A percentile compares a stretch with the other conserved stretches of the same genome.
These are phyloP conservation scores for Podospora didyma DNA, from an alignment of 495 filamentous ascomycete species.

Conservation along the genomic window DNA sequence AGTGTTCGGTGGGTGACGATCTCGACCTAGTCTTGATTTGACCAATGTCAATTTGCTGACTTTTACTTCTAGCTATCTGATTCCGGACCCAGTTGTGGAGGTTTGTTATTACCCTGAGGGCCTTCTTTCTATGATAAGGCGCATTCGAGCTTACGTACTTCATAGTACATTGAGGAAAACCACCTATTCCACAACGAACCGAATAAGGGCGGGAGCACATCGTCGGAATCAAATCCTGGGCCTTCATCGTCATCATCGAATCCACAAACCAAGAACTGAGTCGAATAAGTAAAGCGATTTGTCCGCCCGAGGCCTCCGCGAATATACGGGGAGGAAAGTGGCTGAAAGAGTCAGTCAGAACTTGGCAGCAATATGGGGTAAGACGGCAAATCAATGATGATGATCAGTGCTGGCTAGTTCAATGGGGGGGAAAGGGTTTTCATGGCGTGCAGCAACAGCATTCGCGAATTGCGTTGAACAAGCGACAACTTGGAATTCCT, in stretches of 20 bases:
- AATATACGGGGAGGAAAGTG: too few species aligned
- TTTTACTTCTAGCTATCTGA: conserved; percentile 20
- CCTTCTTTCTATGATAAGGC: neutral
- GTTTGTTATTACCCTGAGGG: conserved; percentile 12
- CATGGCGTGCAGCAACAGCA: too few species aligned
- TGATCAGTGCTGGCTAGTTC: too few species aligned
- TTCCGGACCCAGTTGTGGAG: conserved; percentile 24
- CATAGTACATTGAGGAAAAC: conserved; percentile 14
- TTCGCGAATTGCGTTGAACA: too few species aligned
- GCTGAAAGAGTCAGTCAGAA: too few species aligned
- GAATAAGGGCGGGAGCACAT: neutral
- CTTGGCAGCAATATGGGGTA: too few species aligned
- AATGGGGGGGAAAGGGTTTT: too few species aligned
- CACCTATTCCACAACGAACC: conserved; percentile 13
- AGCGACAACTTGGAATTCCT: too few species aligned
- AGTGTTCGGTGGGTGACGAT: conserved; percentile 51
- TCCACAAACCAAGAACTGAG: neutral
- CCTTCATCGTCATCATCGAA: neutral
- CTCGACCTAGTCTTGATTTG: neutral
- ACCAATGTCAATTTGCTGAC: neutral
- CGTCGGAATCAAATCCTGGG: neutral
- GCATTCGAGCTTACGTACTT: neutral
- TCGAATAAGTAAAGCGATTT: too few species aligned
- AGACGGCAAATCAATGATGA: too few species aligned
- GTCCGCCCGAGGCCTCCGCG: too few species aligned